Evolutionary conservation across 495 filamentous ascomycete species (phyloP).

Genomic region (Echria macrotheca): DNA sequence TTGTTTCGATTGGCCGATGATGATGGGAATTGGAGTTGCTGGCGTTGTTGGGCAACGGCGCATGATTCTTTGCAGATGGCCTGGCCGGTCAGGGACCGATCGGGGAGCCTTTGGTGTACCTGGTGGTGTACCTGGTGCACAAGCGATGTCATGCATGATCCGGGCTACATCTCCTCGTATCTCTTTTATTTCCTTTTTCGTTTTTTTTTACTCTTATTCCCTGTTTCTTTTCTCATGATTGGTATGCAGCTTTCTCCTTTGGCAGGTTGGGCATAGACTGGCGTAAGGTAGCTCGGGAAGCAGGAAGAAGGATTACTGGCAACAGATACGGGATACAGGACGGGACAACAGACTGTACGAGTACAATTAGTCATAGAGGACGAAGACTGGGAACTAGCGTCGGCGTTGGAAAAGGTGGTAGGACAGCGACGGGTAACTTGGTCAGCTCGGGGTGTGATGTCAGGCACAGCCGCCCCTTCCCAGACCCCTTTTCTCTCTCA

Average conservation of each 20-base stretch:
- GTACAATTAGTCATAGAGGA: too few species aligned
- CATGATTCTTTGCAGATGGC: slow-evolving; percentile 5
- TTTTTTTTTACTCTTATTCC: not conserved
- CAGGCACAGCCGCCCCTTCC: too few species aligned
- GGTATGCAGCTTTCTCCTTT: not conserved
- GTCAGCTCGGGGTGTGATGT: too few species aligned
- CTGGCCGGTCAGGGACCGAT: slow-evolving; percentile 7
- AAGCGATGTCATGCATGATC: slow-evolving; percentile 7
- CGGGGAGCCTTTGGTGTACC: too few species aligned
- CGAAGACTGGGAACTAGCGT: too few species aligned
- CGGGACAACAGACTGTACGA: not conserved
- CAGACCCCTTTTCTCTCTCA: too few species aligned
- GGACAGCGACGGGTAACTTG: too few species aligned
- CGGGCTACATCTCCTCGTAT: not conserved
- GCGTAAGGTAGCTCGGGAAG: not conserved
- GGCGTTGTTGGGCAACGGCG: not conserved
- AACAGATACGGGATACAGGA: not conserved
- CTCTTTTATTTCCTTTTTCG: not conserved
- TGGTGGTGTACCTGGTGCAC: slow-evolving; percentile 7
- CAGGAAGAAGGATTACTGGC: not conserved
- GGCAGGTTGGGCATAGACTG: not conserved
- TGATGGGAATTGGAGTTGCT: not conserved
- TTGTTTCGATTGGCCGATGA: slow-evolving; percentile 4
- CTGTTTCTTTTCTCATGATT: too few species aligned
- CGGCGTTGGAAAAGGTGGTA: too few species aligned